phyloP scores from a whole-genome alignment of 306 rosid species.

The Alnus glutinosa region DNA sequence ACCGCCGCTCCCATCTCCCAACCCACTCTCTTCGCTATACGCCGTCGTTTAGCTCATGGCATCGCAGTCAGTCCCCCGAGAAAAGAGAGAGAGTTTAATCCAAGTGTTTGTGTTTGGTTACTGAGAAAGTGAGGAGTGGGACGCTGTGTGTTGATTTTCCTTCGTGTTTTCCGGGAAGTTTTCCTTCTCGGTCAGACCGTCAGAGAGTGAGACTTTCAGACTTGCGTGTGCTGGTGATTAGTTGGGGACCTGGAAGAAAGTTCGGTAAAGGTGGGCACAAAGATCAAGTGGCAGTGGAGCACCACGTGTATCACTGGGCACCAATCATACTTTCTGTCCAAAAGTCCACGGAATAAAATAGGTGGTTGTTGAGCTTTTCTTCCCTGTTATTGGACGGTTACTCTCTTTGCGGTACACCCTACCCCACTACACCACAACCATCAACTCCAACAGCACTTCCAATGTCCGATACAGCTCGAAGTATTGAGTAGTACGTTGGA shows the following conservation, averaged over 20 bases:
- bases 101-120: neutral
- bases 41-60: neutral
- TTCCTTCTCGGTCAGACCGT: neutral
- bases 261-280: neutral
- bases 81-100: neutral
- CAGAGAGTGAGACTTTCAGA: neutral
- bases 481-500: no score
- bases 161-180: slow-evolving; percentile 16
- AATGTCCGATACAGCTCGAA: no score
- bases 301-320: neutral
- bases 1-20: slow-evolving; percentile 74
- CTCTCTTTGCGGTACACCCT: no score
- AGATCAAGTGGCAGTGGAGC: neutral
- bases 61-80: neutral
- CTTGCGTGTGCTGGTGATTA: no score
- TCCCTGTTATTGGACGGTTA: no score
- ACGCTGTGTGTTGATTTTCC: neutral
- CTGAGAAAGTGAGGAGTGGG: slow-evolving; percentile 9
- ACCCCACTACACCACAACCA: no score
- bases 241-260: neutral
- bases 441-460: no score
- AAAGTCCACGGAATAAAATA: neutral
- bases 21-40: neutral
- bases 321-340: neutral
- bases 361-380: neutral